Percentiles rank a stretch among this genome's conserved stretches.
Conservation (phyloP, 1,284 basidiomycete genomes). For the Schizophyllum amplum region DNA sequence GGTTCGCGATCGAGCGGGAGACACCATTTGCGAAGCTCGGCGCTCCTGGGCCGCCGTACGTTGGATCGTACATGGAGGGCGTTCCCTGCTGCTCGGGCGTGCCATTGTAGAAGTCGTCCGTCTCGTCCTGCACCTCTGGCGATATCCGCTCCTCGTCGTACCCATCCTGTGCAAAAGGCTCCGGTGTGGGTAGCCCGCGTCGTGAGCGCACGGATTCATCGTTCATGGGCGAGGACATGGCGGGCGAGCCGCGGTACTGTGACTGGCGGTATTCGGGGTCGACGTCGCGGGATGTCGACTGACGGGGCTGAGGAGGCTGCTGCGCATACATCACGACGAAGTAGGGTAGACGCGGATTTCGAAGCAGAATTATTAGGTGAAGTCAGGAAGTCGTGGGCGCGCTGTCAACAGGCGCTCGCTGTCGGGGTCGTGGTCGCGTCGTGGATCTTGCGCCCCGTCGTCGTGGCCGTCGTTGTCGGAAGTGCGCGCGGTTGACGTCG, state of each 20-base stretch:
- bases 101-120: neutral
- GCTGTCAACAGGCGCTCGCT: neutral
- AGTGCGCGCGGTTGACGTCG: neutral
- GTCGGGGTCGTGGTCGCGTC: neutral
- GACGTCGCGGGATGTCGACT: neutral
- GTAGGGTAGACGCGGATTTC: neutral
- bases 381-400: neutral
- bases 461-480: neutral
- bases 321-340: neutral
- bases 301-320: neutral
- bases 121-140: neutral
- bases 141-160: neutral
- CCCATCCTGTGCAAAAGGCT: neutral
- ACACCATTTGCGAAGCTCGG: neutral
- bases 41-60: neutral
- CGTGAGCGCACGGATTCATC: neutral
- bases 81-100: neutral
- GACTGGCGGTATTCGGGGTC: neutral
- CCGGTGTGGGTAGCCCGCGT: neutral
- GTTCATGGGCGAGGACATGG: neutral
- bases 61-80: neutral
- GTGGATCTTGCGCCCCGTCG: too few species aligned
- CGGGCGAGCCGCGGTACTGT: neutral
- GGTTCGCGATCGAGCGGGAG: conserved; percentile 26
- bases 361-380: neutral